Conservation (phyloP, 2,329 filamentous ascomycete species). For the Epichloe typhina region DNA sequence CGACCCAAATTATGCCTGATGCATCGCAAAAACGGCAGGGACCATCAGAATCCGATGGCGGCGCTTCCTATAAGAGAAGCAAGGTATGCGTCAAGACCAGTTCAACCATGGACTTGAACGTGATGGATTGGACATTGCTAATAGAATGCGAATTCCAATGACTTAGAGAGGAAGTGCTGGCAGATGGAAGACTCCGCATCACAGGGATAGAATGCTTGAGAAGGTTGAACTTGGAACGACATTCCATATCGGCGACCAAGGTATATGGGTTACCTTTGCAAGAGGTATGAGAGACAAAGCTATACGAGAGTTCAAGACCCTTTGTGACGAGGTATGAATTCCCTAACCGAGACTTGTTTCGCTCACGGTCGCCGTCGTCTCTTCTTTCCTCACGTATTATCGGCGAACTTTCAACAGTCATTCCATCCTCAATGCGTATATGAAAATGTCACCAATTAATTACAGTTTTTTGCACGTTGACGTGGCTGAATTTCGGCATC, state of each 20-base stretch:
- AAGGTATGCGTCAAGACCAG: constrained; percentile 19
- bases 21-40: constrained; percentile 23
- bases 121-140: not conserved
- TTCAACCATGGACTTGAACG: not conserved
- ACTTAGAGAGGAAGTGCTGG: constrained; percentile 34
- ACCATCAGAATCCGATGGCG: constrained; percentile 13
- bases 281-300: constrained; percentile 59
- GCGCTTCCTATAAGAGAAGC: constrained; percentile 24
- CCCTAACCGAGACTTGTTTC: not conserved
- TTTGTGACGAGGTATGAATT: constrained; percentile 50
- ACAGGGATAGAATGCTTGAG: constrained; percentile 34
- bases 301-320: constrained; percentile 48
- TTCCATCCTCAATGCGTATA: not conserved
- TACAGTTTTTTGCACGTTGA: not conserved
- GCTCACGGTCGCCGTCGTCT: not conserved
- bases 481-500: not conserved
- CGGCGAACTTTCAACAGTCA: not conserved
- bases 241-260: constrained; percentile 55
- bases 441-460: not conserved
- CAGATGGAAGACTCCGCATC: constrained; percentile 49
- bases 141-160: constrained; percentile 10
- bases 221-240: constrained; percentile 28
- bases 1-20: constrained; percentile 17
- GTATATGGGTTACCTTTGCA: constrained; percentile 68
- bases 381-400: not conserved